phyloP scores from a whole-genome alignment of 2,329 filamentous ascomycete genomes.

The Chaetomiaceae sp. region DNA sequence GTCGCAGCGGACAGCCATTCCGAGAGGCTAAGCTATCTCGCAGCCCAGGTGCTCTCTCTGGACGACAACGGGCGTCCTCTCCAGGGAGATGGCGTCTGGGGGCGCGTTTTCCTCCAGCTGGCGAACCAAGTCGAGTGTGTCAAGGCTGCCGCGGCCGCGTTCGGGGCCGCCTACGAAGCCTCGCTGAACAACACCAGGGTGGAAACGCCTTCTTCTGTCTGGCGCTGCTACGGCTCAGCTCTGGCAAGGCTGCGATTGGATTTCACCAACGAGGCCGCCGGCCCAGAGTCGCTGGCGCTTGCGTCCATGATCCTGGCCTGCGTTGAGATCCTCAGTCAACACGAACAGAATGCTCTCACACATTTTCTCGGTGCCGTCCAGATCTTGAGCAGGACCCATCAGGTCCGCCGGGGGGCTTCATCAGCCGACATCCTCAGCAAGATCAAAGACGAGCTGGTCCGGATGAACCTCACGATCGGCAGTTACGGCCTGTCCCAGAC shows the following conservation, averaged over 20 bases:
- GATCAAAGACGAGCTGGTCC: background rate
- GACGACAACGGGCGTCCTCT: background rate
- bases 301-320: conserved; percentile 1
- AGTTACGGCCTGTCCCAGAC: conserved; percentile 3
- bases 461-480: background rate
- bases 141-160: background rate
- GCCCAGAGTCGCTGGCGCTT: background rate
- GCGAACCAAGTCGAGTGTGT: conserved; percentile 1
- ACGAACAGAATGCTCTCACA: background rate
- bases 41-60: conserved; percentile 1
- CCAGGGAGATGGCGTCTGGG: background rate
- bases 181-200: background rate
- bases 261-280: background rate
- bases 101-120: background rate
- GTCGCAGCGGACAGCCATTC: background rate
- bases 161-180: conserved; percentile 1
- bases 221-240: conserved; percentile 1
- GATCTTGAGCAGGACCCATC: background rate
- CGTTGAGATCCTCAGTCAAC: conserved; percentile 1
- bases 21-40: conserved; percentile 1
- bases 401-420: background rate
- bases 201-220: background rate
- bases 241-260: background rate
- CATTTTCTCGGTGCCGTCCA: conserved; percentile 2
- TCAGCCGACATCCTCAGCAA: background rate